These are phyloP conservation scores for Microthyrium microscopicum DNA, from an alignment of 2,329 filamentous ascomycete genomes.

Conservation along the genomic window DNA sequence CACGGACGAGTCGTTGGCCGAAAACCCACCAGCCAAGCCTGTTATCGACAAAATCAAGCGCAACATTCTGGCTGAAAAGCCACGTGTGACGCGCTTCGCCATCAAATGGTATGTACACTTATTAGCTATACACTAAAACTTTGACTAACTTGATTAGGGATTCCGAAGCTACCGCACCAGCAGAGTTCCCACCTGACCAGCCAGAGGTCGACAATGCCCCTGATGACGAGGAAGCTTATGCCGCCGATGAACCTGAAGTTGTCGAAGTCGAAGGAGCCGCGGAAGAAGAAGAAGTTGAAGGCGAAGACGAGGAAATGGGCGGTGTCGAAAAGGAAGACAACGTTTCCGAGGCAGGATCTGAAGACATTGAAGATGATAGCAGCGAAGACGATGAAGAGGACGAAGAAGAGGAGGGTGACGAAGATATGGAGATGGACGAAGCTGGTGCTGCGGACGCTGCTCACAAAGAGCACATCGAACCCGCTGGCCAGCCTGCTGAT, in stretches of 20 bases:
- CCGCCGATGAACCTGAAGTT: constrained; percentile 66
- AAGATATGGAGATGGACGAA: constrained; percentile 64
- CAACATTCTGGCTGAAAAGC: constrained; percentile 92
- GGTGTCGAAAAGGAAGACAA: constrained; percentile 48
- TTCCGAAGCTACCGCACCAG: constrained; percentile 87
- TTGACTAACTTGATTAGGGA: constrained; percentile 44
- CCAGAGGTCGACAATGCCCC: constrained; percentile 78
- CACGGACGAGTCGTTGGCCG: constrained; percentile 73
- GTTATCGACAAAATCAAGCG: constrained; percentile 82
- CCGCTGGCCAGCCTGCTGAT: too few species aligned
- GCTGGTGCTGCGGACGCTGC: constrained; percentile 55
- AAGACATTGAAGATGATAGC: constrained; percentile 48
- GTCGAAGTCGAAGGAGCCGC: constrained; percentile 51
- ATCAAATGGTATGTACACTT: constrained; percentile 77
- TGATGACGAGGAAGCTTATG: constrained; percentile 74
- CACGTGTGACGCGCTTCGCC: constrained; percentile 87
- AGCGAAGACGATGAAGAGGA: constrained; percentile 47
- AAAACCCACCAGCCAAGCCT: constrained; percentile 81
- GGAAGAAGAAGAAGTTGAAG: constrained; percentile 36
- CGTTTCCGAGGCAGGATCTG: constrained; percentile 59
- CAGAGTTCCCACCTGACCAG: constrained; percentile 94
- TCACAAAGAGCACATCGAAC: too few species aligned
- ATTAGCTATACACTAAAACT: neutral
- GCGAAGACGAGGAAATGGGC: constrained; percentile 61
- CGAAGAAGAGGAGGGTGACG: constrained; percentile 58